Percentiles rank a stretch among this genome's conserved stretches.
phyloP scores from a whole-genome alignment of 225 moss, liverwort and hornwort genomes.

The Thuidium tamariscinum region DNA sequence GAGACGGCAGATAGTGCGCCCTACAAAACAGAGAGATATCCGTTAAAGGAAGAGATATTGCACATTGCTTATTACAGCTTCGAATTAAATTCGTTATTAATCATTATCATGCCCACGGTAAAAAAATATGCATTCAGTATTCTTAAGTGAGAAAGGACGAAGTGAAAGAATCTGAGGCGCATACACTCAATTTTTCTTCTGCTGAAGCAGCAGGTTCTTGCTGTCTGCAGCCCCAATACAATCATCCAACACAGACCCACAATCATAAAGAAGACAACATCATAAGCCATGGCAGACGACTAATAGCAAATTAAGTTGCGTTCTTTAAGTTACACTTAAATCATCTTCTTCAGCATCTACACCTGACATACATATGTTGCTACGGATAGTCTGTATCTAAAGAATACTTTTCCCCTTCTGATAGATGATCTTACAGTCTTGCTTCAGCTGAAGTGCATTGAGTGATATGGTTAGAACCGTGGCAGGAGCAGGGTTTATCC shows the following conservation, averaged over 20 bases:
- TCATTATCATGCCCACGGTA: background rate
- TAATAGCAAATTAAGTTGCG: background rate
- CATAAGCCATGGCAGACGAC: background rate
- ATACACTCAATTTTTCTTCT: conserved; percentile 9
- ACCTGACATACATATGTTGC: background rate
- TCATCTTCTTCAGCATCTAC: background rate
- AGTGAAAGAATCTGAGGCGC: background rate
- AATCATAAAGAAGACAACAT: background rate
- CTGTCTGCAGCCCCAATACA: conserved; percentile 24
- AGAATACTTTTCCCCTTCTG: background rate
- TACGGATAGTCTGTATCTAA: background rate
- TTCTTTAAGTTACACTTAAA: background rate
- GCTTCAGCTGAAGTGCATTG: conserved; percentile 20
- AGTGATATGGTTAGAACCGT: conserved; percentile 13
- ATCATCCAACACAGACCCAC: conserved; percentile 5
- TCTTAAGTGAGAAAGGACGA: background rate
- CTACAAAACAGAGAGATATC: conserved; percentile 3
- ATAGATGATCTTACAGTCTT: conserved; percentile 16
- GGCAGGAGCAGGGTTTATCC: conserved; percentile 40
- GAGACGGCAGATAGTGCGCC: conserved; percentile 6
- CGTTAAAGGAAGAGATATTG: background rate
- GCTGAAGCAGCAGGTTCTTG: conserved; percentile 22
- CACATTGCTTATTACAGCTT: background rate
- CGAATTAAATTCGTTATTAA: background rate
- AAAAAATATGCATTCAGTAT: background rate